Evolutionary conservation across 2,329 filamentous ascomycete genomes (phyloP).

Genomic region (Dryadomyces sulphureus): DNA sequence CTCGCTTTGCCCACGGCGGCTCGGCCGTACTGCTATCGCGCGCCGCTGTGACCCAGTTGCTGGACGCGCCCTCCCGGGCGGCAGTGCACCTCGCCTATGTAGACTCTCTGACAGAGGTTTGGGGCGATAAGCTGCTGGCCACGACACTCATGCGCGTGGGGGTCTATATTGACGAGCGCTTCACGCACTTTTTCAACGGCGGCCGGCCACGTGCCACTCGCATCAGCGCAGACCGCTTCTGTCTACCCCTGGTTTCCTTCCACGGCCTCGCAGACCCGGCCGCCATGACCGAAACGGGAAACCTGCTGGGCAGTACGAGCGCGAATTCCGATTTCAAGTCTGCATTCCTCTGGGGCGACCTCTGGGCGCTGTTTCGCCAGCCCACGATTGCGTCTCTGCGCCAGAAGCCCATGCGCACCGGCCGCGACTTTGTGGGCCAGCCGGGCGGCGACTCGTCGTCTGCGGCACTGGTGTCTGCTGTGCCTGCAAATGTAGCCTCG

Average conservation of each 20-base stretch:
- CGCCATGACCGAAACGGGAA: conserved; percentile 30
- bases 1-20: conserved; percentile 41
- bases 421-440: conserved; percentile 33
- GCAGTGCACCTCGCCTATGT: conserved; percentile 28
- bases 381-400: conserved; percentile 23
- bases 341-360: conserved; percentile 29
- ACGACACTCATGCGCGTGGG: conserved; percentile 37
- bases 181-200: conserved; percentile 40
- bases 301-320: conserved; percentile 19
- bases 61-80: conserved; percentile 21
- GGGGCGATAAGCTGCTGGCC: conserved; percentile 39
- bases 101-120: conserved; percentile 34
- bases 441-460: conserved; percentile 27
- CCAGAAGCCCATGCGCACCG: conserved; percentile 20
- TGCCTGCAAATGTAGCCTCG: conserved; percentile 17
- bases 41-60: conserved; percentile 31
- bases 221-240: conserved; percentile 34
- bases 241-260: conserved; percentile 38
- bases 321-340: conserved; percentile 7
- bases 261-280: conserved; percentile 30
- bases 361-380: conserved; percentile 33
- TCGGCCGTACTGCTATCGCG: conserved; percentile 38
- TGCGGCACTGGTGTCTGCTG: conserved; percentile 14
- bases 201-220: conserved; percentile 33
- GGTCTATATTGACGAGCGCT: conserved; percentile 39